Evolutionary conservation across 2,329 filamentous ascomycete species (phyloP).

Genomic region (Aspergillus sp.): DNA sequence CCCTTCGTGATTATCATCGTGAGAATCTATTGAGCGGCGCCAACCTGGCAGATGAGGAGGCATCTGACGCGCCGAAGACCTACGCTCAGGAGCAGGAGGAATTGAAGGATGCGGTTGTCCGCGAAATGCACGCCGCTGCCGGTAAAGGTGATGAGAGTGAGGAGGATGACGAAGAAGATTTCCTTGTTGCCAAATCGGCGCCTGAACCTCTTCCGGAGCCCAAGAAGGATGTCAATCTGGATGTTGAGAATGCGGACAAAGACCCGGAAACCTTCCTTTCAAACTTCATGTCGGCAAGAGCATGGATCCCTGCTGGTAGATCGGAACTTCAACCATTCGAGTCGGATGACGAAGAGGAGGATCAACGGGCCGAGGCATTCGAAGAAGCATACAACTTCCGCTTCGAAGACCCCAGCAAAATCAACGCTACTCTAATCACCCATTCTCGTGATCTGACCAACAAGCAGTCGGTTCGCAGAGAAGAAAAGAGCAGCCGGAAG

Average conservation of each 20-base stretch:
- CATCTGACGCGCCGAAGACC: constrained; percentile 58
- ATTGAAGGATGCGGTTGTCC: constrained; percentile 74
- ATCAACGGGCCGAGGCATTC: constrained; percentile 76
- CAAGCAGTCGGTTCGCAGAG: constrained; percentile 80
- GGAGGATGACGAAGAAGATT: constrained; percentile 66
- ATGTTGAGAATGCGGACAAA: constrained; percentile 76
- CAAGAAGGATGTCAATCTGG: constrained; percentile 58
- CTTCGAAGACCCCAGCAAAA: constrained; percentile 86
- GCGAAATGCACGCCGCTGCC: constrained; percentile 72
- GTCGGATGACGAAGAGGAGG: constrained; percentile 81
- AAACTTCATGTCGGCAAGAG: constrained; percentile 89
- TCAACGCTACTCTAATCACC: constrained; percentile 83
- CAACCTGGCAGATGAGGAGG: constrained; percentile 57
- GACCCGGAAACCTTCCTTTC: constrained; percentile 92
- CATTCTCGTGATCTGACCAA: constrained; percentile 85
- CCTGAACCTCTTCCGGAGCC: constrained; percentile 30
- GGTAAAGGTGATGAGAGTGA: constrained; percentile 52
- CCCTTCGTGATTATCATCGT: constrained; percentile 85
- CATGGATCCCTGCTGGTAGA: constrained; percentile 74
- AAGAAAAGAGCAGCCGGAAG: constrained; percentile 75
- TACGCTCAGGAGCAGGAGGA: constrained; percentile 88
- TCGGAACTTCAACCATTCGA: constrained; percentile 79
- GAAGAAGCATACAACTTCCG: constrained; percentile 94
- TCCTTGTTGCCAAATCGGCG: constrained; percentile 71
- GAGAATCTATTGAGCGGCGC: constrained; percentile 80